Conservation (phyloP, 768 basidiomycete species). For the Suillus clintonianus region DNA sequence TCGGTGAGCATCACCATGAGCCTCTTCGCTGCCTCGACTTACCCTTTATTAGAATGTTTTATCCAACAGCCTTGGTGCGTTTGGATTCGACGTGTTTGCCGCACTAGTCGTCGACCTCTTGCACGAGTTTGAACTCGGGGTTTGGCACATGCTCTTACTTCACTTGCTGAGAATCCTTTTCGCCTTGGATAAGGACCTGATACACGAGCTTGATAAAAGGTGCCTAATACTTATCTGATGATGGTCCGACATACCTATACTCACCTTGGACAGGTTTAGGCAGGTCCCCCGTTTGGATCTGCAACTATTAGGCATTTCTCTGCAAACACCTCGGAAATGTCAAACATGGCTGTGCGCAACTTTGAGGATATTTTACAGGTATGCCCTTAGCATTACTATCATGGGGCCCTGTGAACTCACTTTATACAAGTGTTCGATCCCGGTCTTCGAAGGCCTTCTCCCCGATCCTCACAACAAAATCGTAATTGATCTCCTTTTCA, state of each 20-base stretch:
- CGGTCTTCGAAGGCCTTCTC: conserved; percentile 28
- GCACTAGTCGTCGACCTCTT: no score
- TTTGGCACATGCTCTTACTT: conserved; percentile 14
- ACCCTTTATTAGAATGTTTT: conserved; percentile 34
- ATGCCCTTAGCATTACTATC: no score
- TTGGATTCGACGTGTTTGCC: no score
- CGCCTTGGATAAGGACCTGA: conserved; percentile 18
- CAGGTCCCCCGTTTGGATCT: neutral
- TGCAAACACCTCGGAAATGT: no score
- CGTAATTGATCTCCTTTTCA: conserved; percentile 26
- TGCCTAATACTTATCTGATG: conserved; percentile 20
- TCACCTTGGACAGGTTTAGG: no score
- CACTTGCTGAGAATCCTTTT: conserved; percentile 37
- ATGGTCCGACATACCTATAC: neutral
- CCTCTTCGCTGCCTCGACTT: no score
- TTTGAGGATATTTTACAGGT: no score
- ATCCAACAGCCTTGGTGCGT: conserved; percentile 16
- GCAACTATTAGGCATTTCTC: no score
- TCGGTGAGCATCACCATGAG: neutral
- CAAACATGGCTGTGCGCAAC: no score
- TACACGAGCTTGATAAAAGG: conserved; percentile 25
- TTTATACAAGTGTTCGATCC: conserved; percentile 33
- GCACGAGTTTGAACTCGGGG: no score
- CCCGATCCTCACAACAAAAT: conserved; percentile 21
- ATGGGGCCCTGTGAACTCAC: no score